Conservation (phyloP, 306 rosid genomes). For the Astragalus glycyphyllos region DNA sequence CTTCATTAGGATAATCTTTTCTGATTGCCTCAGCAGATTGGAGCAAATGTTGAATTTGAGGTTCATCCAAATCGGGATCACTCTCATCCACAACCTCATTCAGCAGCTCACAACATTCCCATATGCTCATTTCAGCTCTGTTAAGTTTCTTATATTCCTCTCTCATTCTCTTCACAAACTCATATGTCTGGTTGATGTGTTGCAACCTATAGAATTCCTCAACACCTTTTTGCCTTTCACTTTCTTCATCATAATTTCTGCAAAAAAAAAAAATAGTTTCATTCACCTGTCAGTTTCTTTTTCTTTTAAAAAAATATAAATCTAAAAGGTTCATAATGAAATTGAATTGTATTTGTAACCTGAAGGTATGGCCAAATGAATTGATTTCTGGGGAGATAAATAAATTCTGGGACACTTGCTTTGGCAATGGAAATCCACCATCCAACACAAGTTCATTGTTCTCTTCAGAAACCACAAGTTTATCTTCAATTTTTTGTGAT, state of each 20-base stretch:
- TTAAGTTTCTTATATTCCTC: slow-evolving; percentile 49
- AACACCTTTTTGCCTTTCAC: slow-evolving; percentile 47
- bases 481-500: slow-evolving; percentile 40
- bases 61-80: slow-evolving; percentile 53
- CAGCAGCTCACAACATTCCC: slow-evolving; percentile 58
- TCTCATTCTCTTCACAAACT: slow-evolving; percentile 50
- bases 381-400: slow-evolving; percentile 65
- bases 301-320: no score
- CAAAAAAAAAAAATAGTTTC: background rate
- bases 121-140: slow-evolving; percentile 54
- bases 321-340: no score
- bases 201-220: slow-evolving; percentile 48
- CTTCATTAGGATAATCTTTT: slow-evolving; percentile 47
- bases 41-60: slow-evolving; percentile 47
- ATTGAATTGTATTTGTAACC: slow-evolving; percentile 48
- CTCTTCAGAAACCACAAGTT: slow-evolving; percentile 43
- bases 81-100: slow-evolving; percentile 52
- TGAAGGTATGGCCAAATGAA: slow-evolving; percentile 74
- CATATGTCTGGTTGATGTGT: slow-evolving; percentile 52
- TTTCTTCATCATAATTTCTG: slow-evolving; percentile 49
- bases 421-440: slow-evolving; percentile 62
- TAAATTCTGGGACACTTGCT: slow-evolving; percentile 35
- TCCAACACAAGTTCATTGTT: slow-evolving; percentile 58
- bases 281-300: no score
- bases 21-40: slow-evolving; percentile 49